These are phyloP conservation scores for Hymenoscyphus occultus DNA, from an alignment of 2,329 filamentous ascomycete species.

Conservation along the genomic window DNA sequence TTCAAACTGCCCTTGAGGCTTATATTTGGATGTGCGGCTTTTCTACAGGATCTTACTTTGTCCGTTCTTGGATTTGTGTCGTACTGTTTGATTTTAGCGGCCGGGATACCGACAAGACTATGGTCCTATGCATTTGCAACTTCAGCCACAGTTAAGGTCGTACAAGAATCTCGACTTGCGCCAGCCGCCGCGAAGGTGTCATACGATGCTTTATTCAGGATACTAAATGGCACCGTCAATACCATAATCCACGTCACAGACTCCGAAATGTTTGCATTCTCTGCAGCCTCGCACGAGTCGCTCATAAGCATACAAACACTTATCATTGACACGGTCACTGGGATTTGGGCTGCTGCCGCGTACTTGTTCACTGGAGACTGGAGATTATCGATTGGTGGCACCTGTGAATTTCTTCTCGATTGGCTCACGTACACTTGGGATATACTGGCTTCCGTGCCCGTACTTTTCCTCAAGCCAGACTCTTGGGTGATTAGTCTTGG, in stretches of 20 bases:
- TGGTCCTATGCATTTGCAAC: slow-evolving; percentile 17
- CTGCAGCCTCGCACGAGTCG: slow-evolving; percentile 70
- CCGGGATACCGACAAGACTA: slow-evolving; percentile 21
- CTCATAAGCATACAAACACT: slow-evolving; percentile 58
- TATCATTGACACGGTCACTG: slow-evolving; percentile 42
- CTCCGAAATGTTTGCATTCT: slow-evolving; percentile 72
- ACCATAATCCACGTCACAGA: slow-evolving; percentile 44
- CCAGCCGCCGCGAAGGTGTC: slow-evolving; percentile 29
- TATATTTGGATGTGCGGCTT: slow-evolving; percentile 70
- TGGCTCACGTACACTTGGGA: slow-evolving; percentile 14
- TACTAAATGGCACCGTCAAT: slow-evolving; percentile 50
- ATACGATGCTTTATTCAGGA: slow-evolving; percentile 34
- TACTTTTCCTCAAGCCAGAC: slow-evolving; percentile 44
- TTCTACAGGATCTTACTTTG: slow-evolving; percentile 74
- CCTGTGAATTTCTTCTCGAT: slow-evolving; percentile 12
- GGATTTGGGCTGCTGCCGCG: slow-evolving; percentile 40
- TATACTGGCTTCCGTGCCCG: slow-evolving; percentile 37
- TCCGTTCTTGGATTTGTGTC: slow-evolving; percentile 57
- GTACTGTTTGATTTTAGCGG: slow-evolving; percentile 32
- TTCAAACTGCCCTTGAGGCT: slow-evolving; percentile 69
- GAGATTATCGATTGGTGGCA: slow-evolving; percentile 24
- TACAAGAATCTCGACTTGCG: slow-evolving; percentile 13
- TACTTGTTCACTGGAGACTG: slow-evolving; percentile 48
- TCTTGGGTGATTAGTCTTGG: slow-evolving; percentile 59
- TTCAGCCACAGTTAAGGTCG: not conserved